phyloP scores from a whole-genome alignment of 345 rosid species.

The Raphanus sativus region DNA sequence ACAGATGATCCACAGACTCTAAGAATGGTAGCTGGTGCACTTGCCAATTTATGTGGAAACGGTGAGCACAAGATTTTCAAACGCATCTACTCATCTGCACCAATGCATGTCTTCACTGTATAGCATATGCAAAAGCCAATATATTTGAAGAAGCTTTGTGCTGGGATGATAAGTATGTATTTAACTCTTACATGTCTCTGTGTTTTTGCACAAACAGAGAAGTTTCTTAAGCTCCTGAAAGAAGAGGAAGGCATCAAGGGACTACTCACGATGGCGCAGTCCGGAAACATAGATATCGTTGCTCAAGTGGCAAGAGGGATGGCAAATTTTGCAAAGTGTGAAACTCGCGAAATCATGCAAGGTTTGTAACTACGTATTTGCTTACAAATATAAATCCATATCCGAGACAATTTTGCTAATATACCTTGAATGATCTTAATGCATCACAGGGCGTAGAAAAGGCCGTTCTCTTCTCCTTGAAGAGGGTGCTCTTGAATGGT shows the following conservation, averaged over 20 bases:
- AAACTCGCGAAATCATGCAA: conserved; percentile 75
- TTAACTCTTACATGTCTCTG: not conserved
- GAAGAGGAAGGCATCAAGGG: conserved; percentile 88
- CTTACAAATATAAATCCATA: not conserved
- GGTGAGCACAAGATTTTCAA: conserved; percentile 48
- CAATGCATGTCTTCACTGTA: conserved; percentile 9
- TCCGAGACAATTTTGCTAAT: not conserved
- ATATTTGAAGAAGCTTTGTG: conserved; percentile 6
- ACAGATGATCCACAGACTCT: conserved; percentile 88
- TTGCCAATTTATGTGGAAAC: conserved; percentile 90
- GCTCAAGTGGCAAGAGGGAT: conserved; percentile 95
- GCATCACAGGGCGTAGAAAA: conserved; percentile 65
- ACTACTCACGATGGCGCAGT: conserved; percentile 62
- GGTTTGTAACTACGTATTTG: conserved; percentile 44
- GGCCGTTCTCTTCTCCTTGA: conserved; percentile 79
- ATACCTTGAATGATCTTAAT: conserved; percentile 6
- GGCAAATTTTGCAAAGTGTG: conserved; percentile 96
- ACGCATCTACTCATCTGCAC: not conserved
- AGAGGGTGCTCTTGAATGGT: conserved; percentile 77
- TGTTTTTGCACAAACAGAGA: conserved; percentile 49
- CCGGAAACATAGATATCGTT: conserved; percentile 62
- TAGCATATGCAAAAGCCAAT: not conserved
- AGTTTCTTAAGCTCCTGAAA: conserved; percentile 61
- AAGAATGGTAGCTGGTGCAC: conserved; percentile 96
- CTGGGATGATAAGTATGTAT: conserved; percentile 14